Conservation (phyloP, 1,284 basidiomycete genomes). For the Moniliella sp. region DNA sequence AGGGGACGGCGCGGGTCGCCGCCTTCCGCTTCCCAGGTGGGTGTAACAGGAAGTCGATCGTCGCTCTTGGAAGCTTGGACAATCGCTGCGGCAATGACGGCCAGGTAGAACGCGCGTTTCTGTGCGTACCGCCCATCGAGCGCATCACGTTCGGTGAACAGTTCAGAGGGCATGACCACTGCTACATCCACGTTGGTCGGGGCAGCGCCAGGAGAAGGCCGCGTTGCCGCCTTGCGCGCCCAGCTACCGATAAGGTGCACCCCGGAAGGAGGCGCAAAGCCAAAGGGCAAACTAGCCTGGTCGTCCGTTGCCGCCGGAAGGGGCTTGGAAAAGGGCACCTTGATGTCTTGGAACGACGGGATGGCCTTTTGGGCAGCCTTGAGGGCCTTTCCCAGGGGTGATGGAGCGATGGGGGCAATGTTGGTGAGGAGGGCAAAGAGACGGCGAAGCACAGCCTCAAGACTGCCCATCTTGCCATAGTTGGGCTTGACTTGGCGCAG, state of each 20-base stretch:
- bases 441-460: slow-evolving; percentile 23
- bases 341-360: slow-evolving; percentile 11
- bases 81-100: slow-evolving; percentile 52
- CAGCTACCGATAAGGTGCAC: slow-evolving; percentile 40
- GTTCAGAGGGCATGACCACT: slow-evolving; percentile 37
- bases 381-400: slow-evolving; percentile 9
- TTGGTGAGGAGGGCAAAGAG: slow-evolving; percentile 13
- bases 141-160: slow-evolving; percentile 90
- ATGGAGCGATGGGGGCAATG: slow-evolving; percentile 8
- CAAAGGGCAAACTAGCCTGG: slow-evolving; percentile 44
- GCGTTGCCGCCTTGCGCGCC: slow-evolving; percentile 19
- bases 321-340: slow-evolving; percentile 36
- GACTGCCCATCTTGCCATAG: slow-evolving; percentile 10
- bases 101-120: slow-evolving; percentile 75
- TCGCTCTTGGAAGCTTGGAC: slow-evolving; percentile 2
- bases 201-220: slow-evolving; percentile 16
- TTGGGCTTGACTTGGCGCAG: slow-evolving; percentile 15
- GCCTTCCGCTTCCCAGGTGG: slow-evolving; percentile 43
- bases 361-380: slow-evolving; percentile 38
- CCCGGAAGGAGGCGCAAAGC: slow-evolving; percentile 60
- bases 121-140: slow-evolving; percentile 73
- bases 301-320: slow-evolving; percentile 15
- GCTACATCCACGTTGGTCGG: slow-evolving; percentile 26
- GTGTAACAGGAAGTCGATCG: slow-evolving; percentile 1
- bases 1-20: slow-evolving; percentile 50